Conservation (phyloP, 192 early-diverging fungal species). For the Entomortierella chlamydospora region DNA sequence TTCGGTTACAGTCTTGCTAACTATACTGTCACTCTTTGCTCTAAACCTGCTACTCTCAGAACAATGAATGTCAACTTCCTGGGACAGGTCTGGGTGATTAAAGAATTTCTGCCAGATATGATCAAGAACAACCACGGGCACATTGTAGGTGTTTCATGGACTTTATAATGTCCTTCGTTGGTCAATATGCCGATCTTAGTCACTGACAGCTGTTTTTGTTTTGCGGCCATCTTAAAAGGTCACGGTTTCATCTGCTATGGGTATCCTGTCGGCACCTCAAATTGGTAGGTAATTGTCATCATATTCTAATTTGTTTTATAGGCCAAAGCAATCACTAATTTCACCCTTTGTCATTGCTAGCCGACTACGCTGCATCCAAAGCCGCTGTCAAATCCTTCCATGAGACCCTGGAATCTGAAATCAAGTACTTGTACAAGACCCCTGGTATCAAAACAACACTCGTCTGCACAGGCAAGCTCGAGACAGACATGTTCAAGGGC, state of each 20-base stretch:
- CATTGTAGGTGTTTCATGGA: slow-evolving; percentile 65
- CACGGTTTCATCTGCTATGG: slow-evolving; percentile 57
- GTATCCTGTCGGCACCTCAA: slow-evolving; percentile 37
- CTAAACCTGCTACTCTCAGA: slow-evolving; percentile 36
- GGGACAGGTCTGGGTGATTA: slow-evolving; percentile 79
- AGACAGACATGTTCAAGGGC: slow-evolving; percentile 80
- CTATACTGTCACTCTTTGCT: no score
- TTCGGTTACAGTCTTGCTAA: no score
- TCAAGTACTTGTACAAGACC: slow-evolving; percentile 66
- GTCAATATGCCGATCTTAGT: no score
- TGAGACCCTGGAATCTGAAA: slow-evolving; percentile 82
- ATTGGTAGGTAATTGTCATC: slow-evolving; percentile 21
- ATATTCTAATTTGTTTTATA: background rate
- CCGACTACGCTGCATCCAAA: slow-evolving; percentile 85
- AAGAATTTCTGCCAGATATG: slow-evolving; percentile 83
- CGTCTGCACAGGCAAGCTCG: slow-evolving; percentile 77
- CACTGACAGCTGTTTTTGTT: background rate
- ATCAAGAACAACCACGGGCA: slow-evolving; percentile 78
- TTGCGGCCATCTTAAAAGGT: slow-evolving; percentile 52
- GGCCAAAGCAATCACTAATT: background rate
- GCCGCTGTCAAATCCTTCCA: slow-evolving; percentile 78
- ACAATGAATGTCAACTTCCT: slow-evolving; percentile 79
- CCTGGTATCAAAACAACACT: slow-evolving; percentile 75
- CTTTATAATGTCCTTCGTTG: no score
- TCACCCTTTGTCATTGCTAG: slow-evolving; percentile 26